phyloP scores from a whole-genome alignment of 257 asterid species.

The Capsicum baccatum region DNA sequence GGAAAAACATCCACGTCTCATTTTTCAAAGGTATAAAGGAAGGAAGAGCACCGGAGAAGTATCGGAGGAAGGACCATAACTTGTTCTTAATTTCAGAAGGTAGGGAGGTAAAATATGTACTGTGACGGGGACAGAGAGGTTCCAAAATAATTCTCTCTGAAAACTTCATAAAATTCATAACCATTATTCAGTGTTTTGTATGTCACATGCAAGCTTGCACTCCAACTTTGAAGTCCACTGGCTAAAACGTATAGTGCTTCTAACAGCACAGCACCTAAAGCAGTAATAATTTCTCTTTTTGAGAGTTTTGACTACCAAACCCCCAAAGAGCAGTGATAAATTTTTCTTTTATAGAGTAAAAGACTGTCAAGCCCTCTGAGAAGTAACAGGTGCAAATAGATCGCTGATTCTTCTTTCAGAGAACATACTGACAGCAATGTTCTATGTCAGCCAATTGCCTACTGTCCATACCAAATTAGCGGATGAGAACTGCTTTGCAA shows the following conservation, averaged over 20 bases:
- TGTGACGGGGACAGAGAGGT: not conserved
- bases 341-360: not conserved
- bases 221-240: constrained; percentile 17
- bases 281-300: not conserved
- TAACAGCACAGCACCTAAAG: not conserved
- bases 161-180: constrained; percentile 12
- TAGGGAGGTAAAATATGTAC: not conserved
- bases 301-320: not conserved
- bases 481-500: not conserved
- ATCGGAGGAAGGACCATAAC: not conserved
- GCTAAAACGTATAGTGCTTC: not conserved
- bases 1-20: constrained; percentile 14
- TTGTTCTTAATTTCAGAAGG: not conserved
- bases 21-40: not conserved
- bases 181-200: not conserved
- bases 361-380: not conserved
- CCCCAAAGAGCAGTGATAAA: not conserved
- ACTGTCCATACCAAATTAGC: not conserved
- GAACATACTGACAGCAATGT: not conserved
- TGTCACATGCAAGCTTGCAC: not conserved
- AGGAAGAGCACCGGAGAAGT: not conserved
- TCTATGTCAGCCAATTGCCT: not conserved
- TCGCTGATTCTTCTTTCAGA: not conserved
- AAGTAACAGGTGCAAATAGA: constrained; percentile 15
- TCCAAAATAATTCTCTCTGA: not conserved